phyloP scores from a whole-genome alignment of 1,284 basidiomycete genomes.

The Sporisorium graminicola region DNA sequence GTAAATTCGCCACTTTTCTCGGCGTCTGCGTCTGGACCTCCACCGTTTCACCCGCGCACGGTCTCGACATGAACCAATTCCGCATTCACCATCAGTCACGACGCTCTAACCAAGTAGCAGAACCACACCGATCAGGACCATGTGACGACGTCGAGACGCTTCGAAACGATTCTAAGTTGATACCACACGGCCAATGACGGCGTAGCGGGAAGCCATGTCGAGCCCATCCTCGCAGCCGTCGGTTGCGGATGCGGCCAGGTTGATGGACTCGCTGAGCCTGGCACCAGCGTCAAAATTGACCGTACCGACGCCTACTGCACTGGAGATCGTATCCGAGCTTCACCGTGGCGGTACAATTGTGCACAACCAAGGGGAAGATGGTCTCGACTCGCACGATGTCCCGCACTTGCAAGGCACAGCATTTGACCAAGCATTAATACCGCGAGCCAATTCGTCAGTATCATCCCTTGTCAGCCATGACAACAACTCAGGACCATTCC shows the following conservation, averaged over 20 bases:
- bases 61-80: not conserved
- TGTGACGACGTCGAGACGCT: not conserved
- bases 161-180: not conserved
- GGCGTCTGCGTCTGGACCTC: conserved; percentile 7
- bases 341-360: not conserved
- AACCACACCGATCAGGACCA: too few species aligned
- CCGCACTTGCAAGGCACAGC: not conserved
- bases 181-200: not conserved
- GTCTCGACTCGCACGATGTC: not conserved
- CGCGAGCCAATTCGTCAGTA: not conserved
- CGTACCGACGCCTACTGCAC: not conserved
- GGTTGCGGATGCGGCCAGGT: conserved; percentile 31
- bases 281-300: not conserved
- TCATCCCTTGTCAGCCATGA: not conserved
- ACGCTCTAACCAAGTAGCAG: too few species aligned
- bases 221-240: conserved; percentile 28
- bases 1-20: not conserved
- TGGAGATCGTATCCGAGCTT: not conserved
- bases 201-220: conserved; percentile 16
- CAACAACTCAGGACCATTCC: not conserved
- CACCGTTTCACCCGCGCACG: conserved; percentile 8
- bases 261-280: conserved; percentile 34
- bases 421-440: not conserved
- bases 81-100: not conserved
- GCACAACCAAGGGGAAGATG: too few species aligned